These are phyloP conservation scores for Cystobasidiaceae sp. DNA, from an alignment of 1,284 basidiomycete genomes.

Conservation along the genomic window DNA sequence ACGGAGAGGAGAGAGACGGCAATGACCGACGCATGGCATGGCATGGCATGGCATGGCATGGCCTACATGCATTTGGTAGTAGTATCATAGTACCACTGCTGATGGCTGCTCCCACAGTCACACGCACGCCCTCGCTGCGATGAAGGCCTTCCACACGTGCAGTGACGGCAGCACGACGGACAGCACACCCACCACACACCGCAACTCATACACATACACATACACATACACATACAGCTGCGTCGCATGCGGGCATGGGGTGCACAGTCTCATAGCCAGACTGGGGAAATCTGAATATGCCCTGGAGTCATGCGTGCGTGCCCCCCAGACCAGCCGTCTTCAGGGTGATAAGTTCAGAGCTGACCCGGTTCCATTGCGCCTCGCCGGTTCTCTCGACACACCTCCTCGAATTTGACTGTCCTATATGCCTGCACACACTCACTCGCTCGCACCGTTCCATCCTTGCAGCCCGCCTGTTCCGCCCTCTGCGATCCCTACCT, in stretches of 20 bases:
- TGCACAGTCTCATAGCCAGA: not conserved
- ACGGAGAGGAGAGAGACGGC: too few relatives aligned
- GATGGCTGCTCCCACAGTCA: too few relatives aligned
- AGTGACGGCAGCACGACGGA: conserved; percentile 8
- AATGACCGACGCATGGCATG: too few relatives aligned
- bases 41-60: too few relatives aligned
- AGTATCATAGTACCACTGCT: too few relatives aligned
- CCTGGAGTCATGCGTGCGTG: conserved; percentile 6
- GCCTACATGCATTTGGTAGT: too few relatives aligned
- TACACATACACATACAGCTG: too few relatives aligned
- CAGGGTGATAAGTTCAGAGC: too few relatives aligned
- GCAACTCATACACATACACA: too few relatives aligned
- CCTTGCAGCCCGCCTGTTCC: not conserved
- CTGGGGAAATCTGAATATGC: conserved; percentile 18
- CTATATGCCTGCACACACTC: too few relatives aligned
- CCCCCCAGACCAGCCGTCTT: not conserved
- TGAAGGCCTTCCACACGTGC: conserved; percentile 1
- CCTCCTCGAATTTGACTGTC: not conserved
- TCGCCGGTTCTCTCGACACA: not conserved
- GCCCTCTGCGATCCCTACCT: conserved; percentile 18
- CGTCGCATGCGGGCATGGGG: too few relatives aligned
- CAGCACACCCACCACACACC: not conserved
- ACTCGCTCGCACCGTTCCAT: not conserved
- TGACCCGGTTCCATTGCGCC: too few relatives aligned
- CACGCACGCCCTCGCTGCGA: not conserved